Evolutionary conservation across 371 early-diverging fungal genomes (phyloP), one percentile per base, ranked within the genome.

Genomic region (Circinella umbellata): DNA sequence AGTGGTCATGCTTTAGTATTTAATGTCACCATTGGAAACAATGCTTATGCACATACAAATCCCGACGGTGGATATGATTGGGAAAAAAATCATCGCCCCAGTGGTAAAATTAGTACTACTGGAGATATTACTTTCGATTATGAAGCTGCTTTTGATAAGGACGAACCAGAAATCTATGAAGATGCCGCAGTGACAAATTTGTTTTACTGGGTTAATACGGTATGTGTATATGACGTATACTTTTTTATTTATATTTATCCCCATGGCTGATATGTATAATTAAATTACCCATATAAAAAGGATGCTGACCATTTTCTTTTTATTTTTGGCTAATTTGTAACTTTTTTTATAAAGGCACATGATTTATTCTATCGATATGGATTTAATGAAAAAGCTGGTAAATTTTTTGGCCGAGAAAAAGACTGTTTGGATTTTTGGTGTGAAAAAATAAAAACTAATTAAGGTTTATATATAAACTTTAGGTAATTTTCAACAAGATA

Each of bases 201-300:
- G 60, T 98, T 98, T 76, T 99, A 97, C 83, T 93, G 92, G 90
- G 93, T 92, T 80, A 98, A 98, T 78, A 88, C 80, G 61, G 78
- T 82, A 76, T 57, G 71, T 61, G 9, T 46, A 51, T 13, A 51
- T 47, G 47, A 9, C 9, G 9, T 11, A 11, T 47, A 47, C 15
- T 47, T 47, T 47, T 47, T 47, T 15, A 47, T 9, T 47, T 47
- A 47, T 15, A 47, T 2, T 1, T 27, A 27, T 27, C 0, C 27
- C 27, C 27, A 2, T 27, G 27, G 27, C 27, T 27, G 27, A 27
- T 27, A 27, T 27, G 27, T 27, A 27, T 27, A 27, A 27, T 27
- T 27, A 2, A 2, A 27, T 27, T 27, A 27, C 27, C 27, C 27
- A 42, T 42, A 42, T 42, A 42, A 42, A 9, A 42, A 42, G 42